These are phyloP conservation scores for Rhizopus delemar DNA, from an alignment of 371 early-diverging fungal genomes.

Conservation along the genomic window DNA sequence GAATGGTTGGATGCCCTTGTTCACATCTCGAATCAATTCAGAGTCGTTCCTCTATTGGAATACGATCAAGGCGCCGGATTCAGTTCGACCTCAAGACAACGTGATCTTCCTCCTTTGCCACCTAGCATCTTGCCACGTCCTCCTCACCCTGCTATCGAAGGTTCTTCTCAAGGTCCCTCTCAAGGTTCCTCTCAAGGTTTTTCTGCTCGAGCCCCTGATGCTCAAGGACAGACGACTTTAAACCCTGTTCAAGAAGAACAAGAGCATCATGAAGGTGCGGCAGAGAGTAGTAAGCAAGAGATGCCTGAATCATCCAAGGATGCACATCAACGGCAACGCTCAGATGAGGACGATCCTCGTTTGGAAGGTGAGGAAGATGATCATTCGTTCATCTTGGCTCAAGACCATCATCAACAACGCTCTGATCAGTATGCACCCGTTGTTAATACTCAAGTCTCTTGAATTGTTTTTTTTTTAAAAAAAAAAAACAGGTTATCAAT, in stretches of 20 bases:
- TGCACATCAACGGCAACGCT: slow-evolving; percentile 1
- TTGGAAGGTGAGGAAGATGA: slow-evolving; percentile 1
- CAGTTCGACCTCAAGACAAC: slow-evolving; percentile 7
- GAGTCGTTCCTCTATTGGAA: slow-evolving; percentile 11
- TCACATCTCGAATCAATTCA: slow-evolving; percentile 11
- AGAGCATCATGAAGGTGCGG: neutral
- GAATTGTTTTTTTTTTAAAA: slow-evolving; percentile 1
- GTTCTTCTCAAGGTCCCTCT: neutral
- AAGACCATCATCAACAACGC: neutral
- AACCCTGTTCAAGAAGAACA: slow-evolving; percentile 2
- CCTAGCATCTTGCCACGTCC: slow-evolving; percentile 17
- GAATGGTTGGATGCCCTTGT: slow-evolving; percentile 17
- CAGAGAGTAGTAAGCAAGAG: neutral
- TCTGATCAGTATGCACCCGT: slow-evolving; percentile 2
- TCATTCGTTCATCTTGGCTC: slow-evolving; percentile 1
- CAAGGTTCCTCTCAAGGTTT: too few species aligned
- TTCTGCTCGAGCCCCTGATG: too few species aligned
- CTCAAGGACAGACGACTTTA: neutral
- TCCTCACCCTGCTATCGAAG: slow-evolving; percentile 10
- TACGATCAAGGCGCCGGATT: slow-evolving; percentile 1
- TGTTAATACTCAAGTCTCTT: slow-evolving; percentile 2
- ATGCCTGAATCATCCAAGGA: neutral
- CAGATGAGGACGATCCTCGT: slow-evolving; percentile 1
- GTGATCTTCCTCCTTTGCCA: slow-evolving; percentile 27
- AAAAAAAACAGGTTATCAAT: neutral